Conservation (phyloP, 1,139 yeast genomes). For the Torulaspora pretoriensis region DNA sequence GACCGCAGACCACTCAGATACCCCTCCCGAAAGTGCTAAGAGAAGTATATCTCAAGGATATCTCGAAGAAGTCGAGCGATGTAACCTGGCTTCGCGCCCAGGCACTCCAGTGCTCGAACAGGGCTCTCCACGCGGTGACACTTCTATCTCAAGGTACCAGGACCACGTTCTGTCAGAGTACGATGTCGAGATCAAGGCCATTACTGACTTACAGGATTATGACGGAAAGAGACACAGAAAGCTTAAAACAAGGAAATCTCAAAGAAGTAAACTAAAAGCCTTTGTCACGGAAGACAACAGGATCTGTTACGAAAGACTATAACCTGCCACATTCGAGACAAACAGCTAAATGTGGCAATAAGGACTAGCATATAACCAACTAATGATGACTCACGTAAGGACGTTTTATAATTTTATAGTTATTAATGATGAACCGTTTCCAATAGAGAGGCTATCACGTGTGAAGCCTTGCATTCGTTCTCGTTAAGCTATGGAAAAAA, state of each 20-base stretch:
- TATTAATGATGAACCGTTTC: constrained; percentile 2
- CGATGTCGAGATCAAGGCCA: background rate
- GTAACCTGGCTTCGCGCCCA: constrained; percentile 9
- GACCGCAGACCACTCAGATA: constrained; percentile 1
- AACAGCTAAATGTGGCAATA: background rate
- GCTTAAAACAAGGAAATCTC: constrained; percentile 11
- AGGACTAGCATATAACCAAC: constrained; percentile 5
- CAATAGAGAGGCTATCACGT: background rate
- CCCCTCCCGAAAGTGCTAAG: constrained; percentile 7
- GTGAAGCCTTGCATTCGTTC: background rate
- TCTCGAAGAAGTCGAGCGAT: constrained; percentile 20
- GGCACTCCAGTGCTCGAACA: constrained; percentile 1
- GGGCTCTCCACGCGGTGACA: constrained; percentile 1
- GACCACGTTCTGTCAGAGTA: background rate
- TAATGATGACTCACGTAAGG: constrained; percentile 5
- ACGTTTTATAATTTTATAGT: background rate
- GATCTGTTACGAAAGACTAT: constrained; percentile 29
- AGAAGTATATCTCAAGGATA: constrained; percentile 20
- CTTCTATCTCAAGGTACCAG: background rate
- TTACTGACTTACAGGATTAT: background rate
- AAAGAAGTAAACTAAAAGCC: constrained; percentile 27
- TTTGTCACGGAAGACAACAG: constrained; percentile 27
- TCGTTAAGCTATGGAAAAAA: background rate
- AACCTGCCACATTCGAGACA: constrained; percentile 1
- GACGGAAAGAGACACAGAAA: background rate